phyloP scores from a whole-genome alignment of 768 basidiomycete genomes.

The Panellus pusillus region DNA sequence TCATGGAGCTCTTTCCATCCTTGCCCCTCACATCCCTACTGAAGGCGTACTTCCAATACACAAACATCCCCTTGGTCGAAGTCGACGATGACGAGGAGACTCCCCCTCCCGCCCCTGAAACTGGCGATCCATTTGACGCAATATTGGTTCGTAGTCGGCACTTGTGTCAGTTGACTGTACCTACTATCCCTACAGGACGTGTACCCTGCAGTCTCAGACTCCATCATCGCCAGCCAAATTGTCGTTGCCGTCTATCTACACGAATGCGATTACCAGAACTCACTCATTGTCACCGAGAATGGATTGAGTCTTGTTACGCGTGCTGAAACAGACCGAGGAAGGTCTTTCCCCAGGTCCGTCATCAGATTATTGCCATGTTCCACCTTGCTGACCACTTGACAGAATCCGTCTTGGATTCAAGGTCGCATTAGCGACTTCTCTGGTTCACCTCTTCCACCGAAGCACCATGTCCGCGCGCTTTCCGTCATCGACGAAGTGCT shows the following conservation, averaged over 20 bases:
- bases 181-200: constrained; percentile 47
- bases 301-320: constrained; percentile 59
- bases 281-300: constrained; percentile 68
- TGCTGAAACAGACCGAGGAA: constrained; percentile 59
- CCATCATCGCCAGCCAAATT: constrained; percentile 67
- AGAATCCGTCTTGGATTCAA: constrained; percentile 73
- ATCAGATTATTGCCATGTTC: not conserved
- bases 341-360: constrained; percentile 47
- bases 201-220: constrained; percentile 49
- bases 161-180: not conserved
- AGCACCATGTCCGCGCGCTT: constrained; percentile 81
- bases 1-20: constrained; percentile 66
- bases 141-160: constrained; percentile 54
- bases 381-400: not conserved
- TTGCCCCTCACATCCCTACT: constrained; percentile 58
- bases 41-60: constrained; percentile 67
- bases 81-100: constrained; percentile 42
- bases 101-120: constrained; percentile 29
- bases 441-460: constrained; percentile 87
- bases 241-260: constrained; percentile 62
- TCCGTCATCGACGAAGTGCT: constrained; percentile 75
- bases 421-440: constrained; percentile 66
- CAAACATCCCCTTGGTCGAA: constrained; percentile 40
- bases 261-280: constrained; percentile 73
- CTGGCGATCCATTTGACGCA: constrained; percentile 58